Evolutionary conservation across 352 stramenopile species (phyloP), one percentile per base, ranked within the genome.

Genomic region (Achlya hypogyna): DNA sequence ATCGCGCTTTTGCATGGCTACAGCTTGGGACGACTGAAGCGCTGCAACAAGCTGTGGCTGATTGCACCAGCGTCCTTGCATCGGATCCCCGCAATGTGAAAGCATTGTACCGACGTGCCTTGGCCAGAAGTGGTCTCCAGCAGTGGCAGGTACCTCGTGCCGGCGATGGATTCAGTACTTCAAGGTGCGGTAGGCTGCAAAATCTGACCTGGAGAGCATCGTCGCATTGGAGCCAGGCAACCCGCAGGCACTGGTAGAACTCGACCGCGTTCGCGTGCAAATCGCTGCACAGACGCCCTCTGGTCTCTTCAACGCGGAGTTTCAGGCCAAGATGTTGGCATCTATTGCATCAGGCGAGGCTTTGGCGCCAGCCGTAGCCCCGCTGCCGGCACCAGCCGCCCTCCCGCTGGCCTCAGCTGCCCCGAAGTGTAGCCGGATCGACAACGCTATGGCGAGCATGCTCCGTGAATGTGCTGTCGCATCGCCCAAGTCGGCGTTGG

Each of bases 11-110:
- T 49, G 79, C 79, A 5, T 74, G 73, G 38, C 75, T 89, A 25
- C 75, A 89, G 53, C 69, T 69, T 43, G 62, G 27, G 45, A 67
- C 22, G 9, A 12, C 10, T 16, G 31, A 72, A 32, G 28, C 62
- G 0, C 42, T 85, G 1, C 20, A 5, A 16, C 68, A 74, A 9
- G 81, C 79, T 9, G 84, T 89, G 31, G 63, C 86, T 32, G 86
- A 98, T 22, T 96, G 92, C 22, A 76, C 72, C 4, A 68, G 70
- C 3, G 89, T 84, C 16, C 69, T 98, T 5, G 20, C 53, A 6
- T 75, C 81, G 28, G 80, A 97, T 18, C n/a, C 69, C 0, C 64
- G 51, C 4, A 89, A 91, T 69, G 77, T 97, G 32, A 98, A 98
- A 73, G 92, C 89, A 0, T 74, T 91, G 5, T 98, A 97, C 65